These are phyloP conservation scores for Darksidea phi DNA, from an alignment of 495 filamentous ascomycete genomes.

Conservation along the genomic window DNA sequence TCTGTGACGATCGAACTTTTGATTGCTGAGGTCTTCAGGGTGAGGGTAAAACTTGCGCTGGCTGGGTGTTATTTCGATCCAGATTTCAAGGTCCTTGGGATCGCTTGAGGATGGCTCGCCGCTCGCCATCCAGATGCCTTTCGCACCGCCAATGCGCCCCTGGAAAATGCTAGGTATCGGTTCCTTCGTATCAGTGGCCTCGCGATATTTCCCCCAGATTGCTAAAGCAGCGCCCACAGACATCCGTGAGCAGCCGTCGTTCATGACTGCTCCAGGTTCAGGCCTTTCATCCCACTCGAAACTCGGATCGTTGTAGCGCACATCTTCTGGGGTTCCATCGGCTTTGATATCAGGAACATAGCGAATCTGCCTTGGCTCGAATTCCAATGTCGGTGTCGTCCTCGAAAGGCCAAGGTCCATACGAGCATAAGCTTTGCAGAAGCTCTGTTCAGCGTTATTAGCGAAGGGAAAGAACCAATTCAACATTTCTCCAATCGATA, in stretches of 20 bases:
- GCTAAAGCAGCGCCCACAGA: slow-evolving; percentile 34
- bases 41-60: slow-evolving; percentile 77
- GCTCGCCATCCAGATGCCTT: slow-evolving; percentile 86
- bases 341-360: slow-evolving; percentile 28
- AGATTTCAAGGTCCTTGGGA: slow-evolving; percentile 47
- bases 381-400: slow-evolving; percentile 31
- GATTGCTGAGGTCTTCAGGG: slow-evolving; percentile 47
- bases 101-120: slow-evolving; percentile 46
- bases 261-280: slow-evolving; percentile 30
- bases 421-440: slow-evolving; percentile 42
- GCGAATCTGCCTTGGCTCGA: slow-evolving; percentile 36
- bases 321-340: slow-evolving; percentile 35
- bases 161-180: slow-evolving; percentile 72
- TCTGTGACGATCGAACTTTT: slow-evolving; percentile 45
- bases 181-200: slow-evolving; percentile 5
- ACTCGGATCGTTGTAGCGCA: slow-evolving; percentile 34
- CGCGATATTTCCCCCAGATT: slow-evolving; percentile 24
- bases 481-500: slow-evolving; percentile 27
- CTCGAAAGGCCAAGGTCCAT: slow-evolving; percentile 41
- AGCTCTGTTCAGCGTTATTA: slow-evolving; percentile 35
- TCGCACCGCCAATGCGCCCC: slow-evolving; percentile 77
- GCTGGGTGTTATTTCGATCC: slow-evolving; percentile 77
- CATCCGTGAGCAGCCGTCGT: slow-evolving; percentile 41
- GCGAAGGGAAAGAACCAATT: slow-evolving; percentile 41
- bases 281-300: slow-evolving; percentile 19